Conservation (phyloP, 148 eudicot species). For the Salicornia ramosissima region DNA sequence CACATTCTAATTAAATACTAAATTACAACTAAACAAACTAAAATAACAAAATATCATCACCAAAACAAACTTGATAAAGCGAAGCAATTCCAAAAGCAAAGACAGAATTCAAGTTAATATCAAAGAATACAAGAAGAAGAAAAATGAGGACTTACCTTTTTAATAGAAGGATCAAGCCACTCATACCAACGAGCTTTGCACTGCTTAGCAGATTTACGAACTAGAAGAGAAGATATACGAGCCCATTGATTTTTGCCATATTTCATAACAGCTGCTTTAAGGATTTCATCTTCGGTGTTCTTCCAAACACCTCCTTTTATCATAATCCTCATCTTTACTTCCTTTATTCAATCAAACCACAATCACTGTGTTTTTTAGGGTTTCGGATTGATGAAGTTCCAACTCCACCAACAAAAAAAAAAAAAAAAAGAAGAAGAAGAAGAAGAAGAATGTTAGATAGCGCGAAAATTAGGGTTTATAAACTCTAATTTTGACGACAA, state of each 20-base stretch:
- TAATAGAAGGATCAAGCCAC: conserved; percentile 98
- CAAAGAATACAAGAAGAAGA: not conserved
- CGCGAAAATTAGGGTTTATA: conserved; percentile 16
- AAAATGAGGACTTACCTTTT: conserved; percentile 46
- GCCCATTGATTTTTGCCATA: conserved; percentile 99
- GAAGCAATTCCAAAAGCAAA: not conserved
- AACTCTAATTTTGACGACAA: conserved; percentile 7
- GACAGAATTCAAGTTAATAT: not conserved
- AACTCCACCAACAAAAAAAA: not conserved
- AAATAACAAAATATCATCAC: not conserved
- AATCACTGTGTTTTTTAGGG: not conserved
- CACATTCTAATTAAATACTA: not conserved
- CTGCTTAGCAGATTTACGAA: conserved; percentile 94
- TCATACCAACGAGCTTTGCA: conserved; percentile 99
- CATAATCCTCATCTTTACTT: conserved; percentile 90
- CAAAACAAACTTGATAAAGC: not conserved
- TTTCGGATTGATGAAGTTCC: not conserved
- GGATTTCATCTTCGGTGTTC: conserved; percentile 94
- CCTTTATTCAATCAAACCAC: conserved; percentile 8
- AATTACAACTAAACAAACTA: not conserved
- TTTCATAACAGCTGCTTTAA: conserved; percentile 95
- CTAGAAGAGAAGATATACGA: conserved; percentile 74
- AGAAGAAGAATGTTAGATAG: not conserved
- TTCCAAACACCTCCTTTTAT: conserved; percentile 99
- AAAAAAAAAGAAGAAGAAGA: not conserved